Evolutionary conservation across 176 grass and related monocot species (phyloP).

Genomic region (Hyparrhenia diplandra): DNA sequence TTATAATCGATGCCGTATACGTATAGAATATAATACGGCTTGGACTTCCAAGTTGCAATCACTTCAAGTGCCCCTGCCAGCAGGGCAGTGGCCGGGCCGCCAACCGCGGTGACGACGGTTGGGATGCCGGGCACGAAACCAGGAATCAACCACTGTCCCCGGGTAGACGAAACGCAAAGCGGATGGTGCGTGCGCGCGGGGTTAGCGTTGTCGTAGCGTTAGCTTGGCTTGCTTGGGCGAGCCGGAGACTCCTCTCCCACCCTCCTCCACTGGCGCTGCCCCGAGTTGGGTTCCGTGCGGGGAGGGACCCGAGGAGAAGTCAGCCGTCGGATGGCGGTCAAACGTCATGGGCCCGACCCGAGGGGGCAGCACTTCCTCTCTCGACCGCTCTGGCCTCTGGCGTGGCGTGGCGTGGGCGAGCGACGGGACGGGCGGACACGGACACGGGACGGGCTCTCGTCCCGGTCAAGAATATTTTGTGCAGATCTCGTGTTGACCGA

Average conservation of each 20-base stretch:
- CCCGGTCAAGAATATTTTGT: constrained; percentile 30
- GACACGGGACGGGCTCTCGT: not conserved
- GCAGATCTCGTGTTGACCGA: constrained; percentile 36
- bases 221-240: not conserved
- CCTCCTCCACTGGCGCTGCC: too few relatives aligned
- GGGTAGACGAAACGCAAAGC: not conserved
- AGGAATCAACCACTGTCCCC: not conserved
- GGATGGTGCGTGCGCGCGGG: not conserved
- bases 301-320: not conserved
- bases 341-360: not conserved
- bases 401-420: not conserved
- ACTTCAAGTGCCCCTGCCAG: not conserved
- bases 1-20: too few relatives aligned
- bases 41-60: not conserved
- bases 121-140: constrained; percentile 33
- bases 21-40: not conserved
- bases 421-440: too few relatives aligned
- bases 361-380: too few relatives aligned
- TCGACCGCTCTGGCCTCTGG: too few relatives aligned
- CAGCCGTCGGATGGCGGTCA: constrained; percentile 1
- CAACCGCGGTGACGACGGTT: not conserved
- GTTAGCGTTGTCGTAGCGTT: not conserved
- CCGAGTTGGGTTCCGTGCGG: not conserved
- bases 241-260: too few relatives aligned
- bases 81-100: not conserved